Conservation (phyloP, 2,329 filamentous ascomycete genomes). For the Aspergillus quadricinctus region DNA sequence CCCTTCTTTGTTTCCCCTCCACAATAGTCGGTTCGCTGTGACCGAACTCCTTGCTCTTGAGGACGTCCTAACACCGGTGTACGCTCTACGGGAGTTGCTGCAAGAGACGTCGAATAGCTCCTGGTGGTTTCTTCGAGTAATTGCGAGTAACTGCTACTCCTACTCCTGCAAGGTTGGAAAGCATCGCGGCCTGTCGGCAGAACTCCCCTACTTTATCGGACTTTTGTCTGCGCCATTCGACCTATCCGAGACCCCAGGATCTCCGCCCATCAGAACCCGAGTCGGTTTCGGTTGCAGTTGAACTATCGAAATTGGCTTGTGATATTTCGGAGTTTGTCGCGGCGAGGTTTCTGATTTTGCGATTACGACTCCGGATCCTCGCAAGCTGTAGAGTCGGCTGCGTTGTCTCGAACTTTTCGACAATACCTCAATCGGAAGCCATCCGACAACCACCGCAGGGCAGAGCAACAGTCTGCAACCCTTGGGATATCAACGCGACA, state of each 20-base stretch:
- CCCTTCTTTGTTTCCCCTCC: constrained; percentile 3
- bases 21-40: constrained; percentile 1
- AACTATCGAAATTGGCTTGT: background rate
- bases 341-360: background rate
- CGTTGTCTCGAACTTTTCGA: background rate
- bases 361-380: background rate
- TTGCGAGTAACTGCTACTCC: background rate
- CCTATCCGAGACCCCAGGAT: background rate
- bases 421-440: background rate
- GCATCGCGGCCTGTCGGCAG: background rate
- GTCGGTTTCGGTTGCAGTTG: background rate
- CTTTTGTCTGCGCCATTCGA: background rate
- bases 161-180: background rate
- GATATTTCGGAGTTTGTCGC: background rate
- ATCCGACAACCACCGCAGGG: background rate
- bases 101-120: background rate
- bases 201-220: background rate
- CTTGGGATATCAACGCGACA: background rate
- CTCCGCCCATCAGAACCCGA: background rate
- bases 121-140: background rate
- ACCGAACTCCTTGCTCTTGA: background rate
- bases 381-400: background rate
- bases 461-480: background rate
- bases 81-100: background rate
- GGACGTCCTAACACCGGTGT: background rate